Percentiles rank a stretch among this genome's conserved stretches.
Conservation (phyloP, 805 yeast genomes). For the Cyberlindnera maclurae region DNA sequence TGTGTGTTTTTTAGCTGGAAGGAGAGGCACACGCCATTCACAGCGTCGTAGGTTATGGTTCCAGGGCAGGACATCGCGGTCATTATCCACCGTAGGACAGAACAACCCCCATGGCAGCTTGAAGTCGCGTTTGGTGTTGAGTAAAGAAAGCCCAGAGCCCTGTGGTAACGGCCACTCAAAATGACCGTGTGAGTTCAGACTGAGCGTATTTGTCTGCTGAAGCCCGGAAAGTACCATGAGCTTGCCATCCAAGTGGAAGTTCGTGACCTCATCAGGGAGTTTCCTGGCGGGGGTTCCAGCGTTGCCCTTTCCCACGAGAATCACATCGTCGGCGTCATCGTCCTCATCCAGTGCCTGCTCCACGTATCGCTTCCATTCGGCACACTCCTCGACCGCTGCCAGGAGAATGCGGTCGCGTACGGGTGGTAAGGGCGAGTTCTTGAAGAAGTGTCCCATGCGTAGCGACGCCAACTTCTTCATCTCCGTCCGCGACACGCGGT, state of each 20-base stretch:
- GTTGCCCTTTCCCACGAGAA: too few species aligned
- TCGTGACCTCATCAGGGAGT: background rate
- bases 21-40: constrained; percentile 6
- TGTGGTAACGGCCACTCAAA: constrained; percentile 19
- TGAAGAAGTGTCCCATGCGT: constrained; percentile 5
- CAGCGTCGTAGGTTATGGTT: constrained; percentile 17
- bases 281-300: too few species aligned
- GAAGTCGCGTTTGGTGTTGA: constrained; percentile 17
- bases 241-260: constrained; percentile 7
- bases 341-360: too few species aligned
- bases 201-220: too few species aligned
- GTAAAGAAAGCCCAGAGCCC: constrained; percentile 13
- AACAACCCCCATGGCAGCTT: constrained; percentile 29
- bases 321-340: constrained; percentile 9
- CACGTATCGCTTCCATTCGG: constrained; percentile 16
- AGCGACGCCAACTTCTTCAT: constrained; percentile 3
- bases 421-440: constrained; percentile 6
- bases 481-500: too few species aligned
- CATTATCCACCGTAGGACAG: constrained; percentile 24
- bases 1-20: background rate
- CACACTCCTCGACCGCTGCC: constrained; percentile 10
- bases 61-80: constrained; percentile 25
- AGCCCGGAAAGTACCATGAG: constrained; percentile 20
- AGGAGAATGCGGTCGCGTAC: constrained; percentile 4
- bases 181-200: too few species aligned